Percentiles rank a stretch among this genome's conserved stretches.
These are phyloP conservation scores for Micractinium conductrix DNA, from an alignment of 139 green algal genomes.

Conservation along the genomic window DNA sequence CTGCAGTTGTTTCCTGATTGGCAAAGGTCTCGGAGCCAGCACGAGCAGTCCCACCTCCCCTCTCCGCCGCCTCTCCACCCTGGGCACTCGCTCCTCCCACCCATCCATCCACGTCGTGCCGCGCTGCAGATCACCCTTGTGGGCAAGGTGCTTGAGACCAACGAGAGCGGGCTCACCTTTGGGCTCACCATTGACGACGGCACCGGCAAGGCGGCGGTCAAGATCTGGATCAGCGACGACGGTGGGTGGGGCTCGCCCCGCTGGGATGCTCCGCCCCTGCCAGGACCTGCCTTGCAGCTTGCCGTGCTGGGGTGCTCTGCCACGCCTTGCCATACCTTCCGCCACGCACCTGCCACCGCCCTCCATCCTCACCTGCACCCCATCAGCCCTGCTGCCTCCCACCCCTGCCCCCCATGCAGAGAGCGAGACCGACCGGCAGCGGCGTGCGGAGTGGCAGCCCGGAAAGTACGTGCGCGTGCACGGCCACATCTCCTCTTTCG, in stretches of 20 bases:
- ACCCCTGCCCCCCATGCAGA: slow-evolving; percentile 6
- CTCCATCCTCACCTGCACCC: neutral
- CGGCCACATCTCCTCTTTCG: slow-evolving; percentile 69
- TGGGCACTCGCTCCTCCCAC: neutral
- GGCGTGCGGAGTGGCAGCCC: slow-evolving; percentile 49
- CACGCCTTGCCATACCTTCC: neutral
- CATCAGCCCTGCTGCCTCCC: neutral
- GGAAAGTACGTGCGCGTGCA: slow-evolving; percentile 79
- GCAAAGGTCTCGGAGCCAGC: no score
- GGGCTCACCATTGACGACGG: slow-evolving; percentile 71
- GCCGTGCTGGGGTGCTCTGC: no score
- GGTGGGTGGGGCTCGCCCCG: neutral
- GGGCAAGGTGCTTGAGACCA: slow-evolving; percentile 62
- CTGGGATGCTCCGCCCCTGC: neutral
- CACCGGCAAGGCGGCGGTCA: slow-evolving; percentile 66
- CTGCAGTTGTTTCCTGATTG: no score
- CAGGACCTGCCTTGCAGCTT: neutral
- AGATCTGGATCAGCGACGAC: slow-evolving; percentile 63
- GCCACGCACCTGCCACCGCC: neutral
- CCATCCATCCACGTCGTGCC: neutral
- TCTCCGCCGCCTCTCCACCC: no score
- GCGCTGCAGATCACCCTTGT: slow-evolving; percentile 73
- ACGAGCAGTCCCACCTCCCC: no score
- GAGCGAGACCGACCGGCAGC: slow-evolving; percentile 36
- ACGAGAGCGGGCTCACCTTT: slow-evolving; percentile 50